phyloP scores from a whole-genome alignment of 306 rosid genomes.

The Dryas alaskensis region DNA sequence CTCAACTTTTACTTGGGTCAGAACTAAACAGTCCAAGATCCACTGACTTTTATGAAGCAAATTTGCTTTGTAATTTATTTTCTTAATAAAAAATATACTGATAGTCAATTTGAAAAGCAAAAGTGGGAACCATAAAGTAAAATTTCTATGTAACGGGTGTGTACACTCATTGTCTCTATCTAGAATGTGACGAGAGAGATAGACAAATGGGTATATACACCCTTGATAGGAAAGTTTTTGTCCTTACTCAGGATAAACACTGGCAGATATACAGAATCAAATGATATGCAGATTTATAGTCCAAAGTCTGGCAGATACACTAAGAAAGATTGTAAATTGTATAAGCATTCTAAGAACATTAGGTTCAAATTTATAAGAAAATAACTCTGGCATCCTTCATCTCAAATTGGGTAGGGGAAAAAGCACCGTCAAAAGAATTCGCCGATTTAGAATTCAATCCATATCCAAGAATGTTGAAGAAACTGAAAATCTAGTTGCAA shows the following conservation, averaged over 20 bases:
- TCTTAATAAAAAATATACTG: too few relatives aligned
- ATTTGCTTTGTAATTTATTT: too few relatives aligned
- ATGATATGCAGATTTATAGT: neutral
- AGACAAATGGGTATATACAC: too few relatives aligned
- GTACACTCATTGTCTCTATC: too few relatives aligned
- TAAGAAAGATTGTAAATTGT: neutral
- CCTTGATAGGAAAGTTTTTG: too few relatives aligned
- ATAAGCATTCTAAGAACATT: neutral
- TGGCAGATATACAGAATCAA: neutral
- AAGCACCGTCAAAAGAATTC: neutral
- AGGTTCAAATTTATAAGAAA: neutral
- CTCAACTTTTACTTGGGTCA: too few relatives aligned
- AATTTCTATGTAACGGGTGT: too few relatives aligned
- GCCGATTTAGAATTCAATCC: neutral
- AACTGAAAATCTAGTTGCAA: neutral
- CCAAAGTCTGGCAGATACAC: neutral
- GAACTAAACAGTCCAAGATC: too few relatives aligned
- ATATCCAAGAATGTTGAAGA: neutral
- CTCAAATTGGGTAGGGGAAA: neutral
- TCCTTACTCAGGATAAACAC: neutral
- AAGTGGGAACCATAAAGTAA: too few relatives aligned
- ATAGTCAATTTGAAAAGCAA: too few relatives aligned
- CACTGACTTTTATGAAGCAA: too few relatives aligned
- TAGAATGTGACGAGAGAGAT: too few relatives aligned
- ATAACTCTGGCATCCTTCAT: neutral